phyloP scores from a whole-genome alignment of 768 basidiomycete genomes.

The Rubroboletus satanas region DNA sequence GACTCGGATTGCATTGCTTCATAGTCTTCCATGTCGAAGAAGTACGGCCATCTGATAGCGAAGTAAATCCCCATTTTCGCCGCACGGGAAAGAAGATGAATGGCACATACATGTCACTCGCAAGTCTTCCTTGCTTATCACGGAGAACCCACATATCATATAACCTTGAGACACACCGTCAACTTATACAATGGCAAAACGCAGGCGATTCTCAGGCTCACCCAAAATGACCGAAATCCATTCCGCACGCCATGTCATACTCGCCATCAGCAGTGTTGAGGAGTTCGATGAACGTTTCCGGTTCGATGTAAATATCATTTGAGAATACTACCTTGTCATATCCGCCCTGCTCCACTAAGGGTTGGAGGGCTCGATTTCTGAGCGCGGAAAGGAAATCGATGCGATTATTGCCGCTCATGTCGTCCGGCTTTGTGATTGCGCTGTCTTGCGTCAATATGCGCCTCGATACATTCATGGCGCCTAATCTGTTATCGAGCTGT shows the following conservation, averaged over 20 bases:
- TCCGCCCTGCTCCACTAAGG: constrained; percentile 34
- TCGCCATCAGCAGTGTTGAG: constrained; percentile 35
- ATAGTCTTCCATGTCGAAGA: constrained; percentile 36
- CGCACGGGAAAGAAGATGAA: not conserved
- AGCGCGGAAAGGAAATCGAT: constrained; percentile 20
- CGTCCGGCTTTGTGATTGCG: constrained; percentile 9
- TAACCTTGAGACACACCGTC: constrained; percentile 6
- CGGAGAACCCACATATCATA: constrained; percentile 26
- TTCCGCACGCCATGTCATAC: constrained; percentile 42
- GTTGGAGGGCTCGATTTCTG: constrained; percentile 42
- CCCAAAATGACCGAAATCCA: constrained; percentile 38
- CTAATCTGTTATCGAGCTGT: constrained; percentile 9
- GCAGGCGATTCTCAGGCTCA: constrained; percentile 18
- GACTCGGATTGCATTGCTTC: constrained; percentile 35
- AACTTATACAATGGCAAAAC: not conserved
- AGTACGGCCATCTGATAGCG: constrained; percentile 36
- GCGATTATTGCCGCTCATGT: not conserved
- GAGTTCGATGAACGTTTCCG: constrained; percentile 39
- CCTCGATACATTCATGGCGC: constrained; percentile 10
- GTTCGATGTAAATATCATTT: constrained; percentile 41
- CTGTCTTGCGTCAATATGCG: constrained; percentile 16
- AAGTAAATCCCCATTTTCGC: not conserved
- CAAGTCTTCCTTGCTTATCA: constrained; percentile 16
- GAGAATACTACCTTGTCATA: constrained; percentile 40
- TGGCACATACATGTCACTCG: constrained; percentile 10